phyloP scores from a whole-genome alignment of 306 rosid species.

The Lathyrus sativus region DNA sequence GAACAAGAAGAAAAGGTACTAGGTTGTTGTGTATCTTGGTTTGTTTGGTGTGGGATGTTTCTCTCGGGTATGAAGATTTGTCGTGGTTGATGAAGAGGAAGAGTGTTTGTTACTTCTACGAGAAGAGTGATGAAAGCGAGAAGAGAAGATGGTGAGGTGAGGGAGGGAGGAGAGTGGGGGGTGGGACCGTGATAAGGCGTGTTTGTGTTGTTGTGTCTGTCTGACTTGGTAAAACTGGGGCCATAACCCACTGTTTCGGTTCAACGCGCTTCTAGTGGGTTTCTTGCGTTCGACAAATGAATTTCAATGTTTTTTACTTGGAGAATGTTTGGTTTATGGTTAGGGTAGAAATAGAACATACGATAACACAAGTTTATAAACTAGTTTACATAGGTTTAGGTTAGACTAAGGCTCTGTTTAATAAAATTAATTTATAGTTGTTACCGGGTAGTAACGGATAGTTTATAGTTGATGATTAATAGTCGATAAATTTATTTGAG shows the following conservation, averaged over 20 bases:
- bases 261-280: constrained; percentile 18
- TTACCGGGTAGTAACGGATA: too few relatives aligned
- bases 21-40: constrained; percentile 28
- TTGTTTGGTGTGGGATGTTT: constrained; percentile 70
- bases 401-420: too few relatives aligned
- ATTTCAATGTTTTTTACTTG: too few relatives aligned
- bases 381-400: too few relatives aligned
- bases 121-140: background rate
- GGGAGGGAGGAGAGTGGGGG: background rate
- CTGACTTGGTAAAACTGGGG: constrained; percentile 28
- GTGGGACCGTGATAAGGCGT: constrained; percentile 22
- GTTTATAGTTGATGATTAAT: too few relatives aligned
- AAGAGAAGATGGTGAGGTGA: constrained; percentile 7
- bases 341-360: too few relatives aligned
- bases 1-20: background rate
- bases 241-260: background rate
- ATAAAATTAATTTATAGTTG: too few relatives aligned
- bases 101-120: constrained; percentile 8
- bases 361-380: too few relatives aligned
- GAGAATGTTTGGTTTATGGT: too few relatives aligned
- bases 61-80: constrained; percentile 35
- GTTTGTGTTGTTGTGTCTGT: constrained; percentile 15
- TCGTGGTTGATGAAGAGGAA: constrained; percentile 6
- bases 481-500: too few relatives aligned
- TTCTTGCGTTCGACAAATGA: background rate